Conservation (phyloP, 345 rosid species). For the Theobroma cacao region DNA sequence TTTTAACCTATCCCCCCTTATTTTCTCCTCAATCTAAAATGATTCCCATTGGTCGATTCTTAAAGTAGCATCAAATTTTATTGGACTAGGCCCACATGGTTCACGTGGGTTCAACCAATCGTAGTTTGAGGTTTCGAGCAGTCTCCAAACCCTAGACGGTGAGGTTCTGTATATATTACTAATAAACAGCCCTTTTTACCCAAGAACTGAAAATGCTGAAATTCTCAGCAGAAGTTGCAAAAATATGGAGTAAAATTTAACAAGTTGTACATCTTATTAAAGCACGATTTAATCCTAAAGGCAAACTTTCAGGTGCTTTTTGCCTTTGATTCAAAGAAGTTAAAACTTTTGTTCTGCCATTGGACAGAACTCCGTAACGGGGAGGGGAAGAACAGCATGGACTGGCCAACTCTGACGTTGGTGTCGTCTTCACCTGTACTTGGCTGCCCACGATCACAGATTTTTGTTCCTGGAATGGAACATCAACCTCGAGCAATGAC, state of each 20-base stretch:
- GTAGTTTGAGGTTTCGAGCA: not conserved
- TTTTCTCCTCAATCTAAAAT: not conserved
- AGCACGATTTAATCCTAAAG: not conserved
- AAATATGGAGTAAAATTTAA: not conserved
- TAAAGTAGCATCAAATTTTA: conserved; percentile 7
- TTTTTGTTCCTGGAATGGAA: not conserved
- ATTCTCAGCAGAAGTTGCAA: not conserved
- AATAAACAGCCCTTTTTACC: not conserved
- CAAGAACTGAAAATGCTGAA: not conserved
- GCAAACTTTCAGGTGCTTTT: not conserved
- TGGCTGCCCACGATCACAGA: not conserved
- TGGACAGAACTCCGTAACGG: conserved; percentile 1
- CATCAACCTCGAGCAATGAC: not conserved
- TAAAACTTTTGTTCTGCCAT: not conserved
- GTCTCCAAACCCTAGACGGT: conserved; percentile 7
- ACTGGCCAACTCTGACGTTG: not conserved
- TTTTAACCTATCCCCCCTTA: conserved; percentile 10
- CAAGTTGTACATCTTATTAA: not conserved
- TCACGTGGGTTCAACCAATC: conserved; percentile 37
- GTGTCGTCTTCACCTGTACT: not conserved
- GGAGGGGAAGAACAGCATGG: not conserved
- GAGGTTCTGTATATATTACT: not conserved
- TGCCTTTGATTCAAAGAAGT: not conserved
- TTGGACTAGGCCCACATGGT: conserved; percentile 9
- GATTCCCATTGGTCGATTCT: not conserved